Conservation (phyloP, 2,329 filamentous ascomycete genomes). For the Verticillium klebahnii region DNA sequence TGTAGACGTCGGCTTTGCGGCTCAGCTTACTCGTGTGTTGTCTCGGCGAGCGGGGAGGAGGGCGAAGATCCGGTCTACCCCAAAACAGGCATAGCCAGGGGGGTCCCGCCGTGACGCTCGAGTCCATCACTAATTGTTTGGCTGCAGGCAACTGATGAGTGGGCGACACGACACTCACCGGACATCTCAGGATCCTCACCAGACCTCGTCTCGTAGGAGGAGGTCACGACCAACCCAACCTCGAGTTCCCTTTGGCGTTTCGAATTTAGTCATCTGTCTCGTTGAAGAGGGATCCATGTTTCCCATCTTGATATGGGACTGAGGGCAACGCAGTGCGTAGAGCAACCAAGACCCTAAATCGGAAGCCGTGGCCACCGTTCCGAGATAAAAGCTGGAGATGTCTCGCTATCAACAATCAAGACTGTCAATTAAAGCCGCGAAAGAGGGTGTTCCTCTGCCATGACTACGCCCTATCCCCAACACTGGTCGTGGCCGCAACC, state of each 20-base stretch:
- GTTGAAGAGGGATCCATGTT: too few species aligned
- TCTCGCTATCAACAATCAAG: too few species aligned
- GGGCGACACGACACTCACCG: constrained; percentile 38
- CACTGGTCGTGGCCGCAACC: too few species aligned
- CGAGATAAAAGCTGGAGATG: too few species aligned
- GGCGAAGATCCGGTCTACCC: constrained; percentile 82
- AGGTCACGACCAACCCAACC: constrained; percentile 68
- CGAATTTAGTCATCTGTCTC: neutral
- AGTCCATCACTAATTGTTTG: constrained; percentile 61
- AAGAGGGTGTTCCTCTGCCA: too few species aligned
- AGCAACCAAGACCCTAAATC: too few species aligned
- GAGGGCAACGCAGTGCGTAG: too few species aligned
- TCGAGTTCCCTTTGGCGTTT: neutral
- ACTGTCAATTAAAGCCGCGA: too few species aligned
- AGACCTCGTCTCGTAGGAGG: constrained; percentile 77
- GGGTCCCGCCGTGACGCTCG: constrained; percentile 75
- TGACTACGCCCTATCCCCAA: too few species aligned
- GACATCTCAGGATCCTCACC: constrained; percentile 4
- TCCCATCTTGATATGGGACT: too few species aligned
- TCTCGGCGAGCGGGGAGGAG: constrained; percentile 59
- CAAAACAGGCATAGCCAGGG: constrained; percentile 78
- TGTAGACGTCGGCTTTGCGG: constrained; percentile 76
- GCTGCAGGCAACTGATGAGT: neutral
- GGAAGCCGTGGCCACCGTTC: too few species aligned
- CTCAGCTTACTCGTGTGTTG: constrained; percentile 45